A percentile compares a stretch with the other conserved stretches of the same genome.
Conservation (phyloP, 371 early-diverging fungal species). For the Mucor racemosus region DNA sequence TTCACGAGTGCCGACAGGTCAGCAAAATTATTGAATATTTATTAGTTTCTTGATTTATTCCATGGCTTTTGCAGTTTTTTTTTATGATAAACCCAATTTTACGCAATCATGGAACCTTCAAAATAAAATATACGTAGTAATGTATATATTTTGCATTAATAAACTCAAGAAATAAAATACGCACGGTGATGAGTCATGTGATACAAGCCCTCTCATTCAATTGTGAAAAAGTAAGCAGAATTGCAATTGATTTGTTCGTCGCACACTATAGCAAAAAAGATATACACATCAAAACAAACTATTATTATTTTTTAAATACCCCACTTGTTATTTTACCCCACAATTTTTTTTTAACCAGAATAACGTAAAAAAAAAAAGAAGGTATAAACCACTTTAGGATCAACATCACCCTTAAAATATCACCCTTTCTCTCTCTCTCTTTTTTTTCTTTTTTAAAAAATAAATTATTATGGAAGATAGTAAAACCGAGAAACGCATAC, state of each 20-base stretch:
- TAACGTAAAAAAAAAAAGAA: neutral
- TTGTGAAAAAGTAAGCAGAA: conserved; percentile 7
- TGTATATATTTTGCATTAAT: too few relatives aligned
- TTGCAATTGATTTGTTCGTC: neutral
- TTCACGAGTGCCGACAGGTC: too few relatives aligned
- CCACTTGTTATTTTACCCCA: conserved; percentile 2
- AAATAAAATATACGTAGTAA: too few relatives aligned
- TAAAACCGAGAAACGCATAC: conserved; percentile 24
- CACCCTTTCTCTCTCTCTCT: neutral
- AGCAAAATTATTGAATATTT: too few relatives aligned
- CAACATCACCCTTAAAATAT: neutral
- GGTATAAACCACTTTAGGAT: neutral
- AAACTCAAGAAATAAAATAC: too few relatives aligned
- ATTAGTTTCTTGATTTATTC: too few relatives aligned
- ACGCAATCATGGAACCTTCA: too few relatives aligned
- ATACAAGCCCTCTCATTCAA: neutral
- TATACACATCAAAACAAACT: neutral
- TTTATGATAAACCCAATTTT: too few relatives aligned
- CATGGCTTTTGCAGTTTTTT: too few relatives aligned
- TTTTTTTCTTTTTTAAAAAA: conserved; percentile 1
- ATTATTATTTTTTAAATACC: neutral
- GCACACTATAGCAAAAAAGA: neutral
- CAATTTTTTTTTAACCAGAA: neutral
- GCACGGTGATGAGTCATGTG: neutral
- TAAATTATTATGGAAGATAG: neutral